Conservation (phyloP, 2,329 filamentous ascomycete genomes). For the Ophiostoma sp. region DNA sequence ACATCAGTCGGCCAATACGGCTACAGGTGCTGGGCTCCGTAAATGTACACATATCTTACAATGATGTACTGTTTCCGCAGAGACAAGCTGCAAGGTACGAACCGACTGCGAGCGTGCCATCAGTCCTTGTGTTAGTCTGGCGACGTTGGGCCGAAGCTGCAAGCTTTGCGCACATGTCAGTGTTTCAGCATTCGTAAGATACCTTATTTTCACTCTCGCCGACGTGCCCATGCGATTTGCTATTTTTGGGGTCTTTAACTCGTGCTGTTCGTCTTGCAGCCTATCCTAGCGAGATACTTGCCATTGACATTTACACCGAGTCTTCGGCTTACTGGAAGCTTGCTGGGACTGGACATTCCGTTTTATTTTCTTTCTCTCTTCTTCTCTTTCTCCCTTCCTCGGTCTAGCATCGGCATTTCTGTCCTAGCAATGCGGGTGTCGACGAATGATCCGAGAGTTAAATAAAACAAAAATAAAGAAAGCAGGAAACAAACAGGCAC, state of each 20-base stretch:
- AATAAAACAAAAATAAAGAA: neutral
- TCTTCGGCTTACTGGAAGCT: neutral
- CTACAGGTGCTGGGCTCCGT: neutral
- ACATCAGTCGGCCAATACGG: conserved; percentile 5
- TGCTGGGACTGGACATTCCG: neutral
- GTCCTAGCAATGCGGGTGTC: neutral
- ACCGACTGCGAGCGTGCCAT: conserved; percentile 8
- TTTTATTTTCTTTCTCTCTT: conserved; percentile 4
- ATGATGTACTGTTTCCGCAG: too few species aligned
- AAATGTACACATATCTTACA: too few species aligned
- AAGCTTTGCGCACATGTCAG: neutral
- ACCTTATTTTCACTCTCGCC: neutral
- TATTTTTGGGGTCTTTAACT: too few species aligned
- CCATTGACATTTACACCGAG: neutral
- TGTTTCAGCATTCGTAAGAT: conserved; percentile 5
- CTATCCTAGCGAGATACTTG: neutral
- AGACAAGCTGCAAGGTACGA: neutral
- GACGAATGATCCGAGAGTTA: neutral
- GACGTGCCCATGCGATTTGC: neutral
- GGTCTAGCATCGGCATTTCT: neutral
- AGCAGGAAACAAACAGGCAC: too few species aligned
- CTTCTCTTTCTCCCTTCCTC: neutral
- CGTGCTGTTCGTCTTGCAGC: too few species aligned
- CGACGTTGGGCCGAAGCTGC: conserved; percentile 2
- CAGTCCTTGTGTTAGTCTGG: neutral